Evolutionary conservation across 331 rosid genomes (phyloP).

Genomic region (Acacia pycnantha): DNA sequence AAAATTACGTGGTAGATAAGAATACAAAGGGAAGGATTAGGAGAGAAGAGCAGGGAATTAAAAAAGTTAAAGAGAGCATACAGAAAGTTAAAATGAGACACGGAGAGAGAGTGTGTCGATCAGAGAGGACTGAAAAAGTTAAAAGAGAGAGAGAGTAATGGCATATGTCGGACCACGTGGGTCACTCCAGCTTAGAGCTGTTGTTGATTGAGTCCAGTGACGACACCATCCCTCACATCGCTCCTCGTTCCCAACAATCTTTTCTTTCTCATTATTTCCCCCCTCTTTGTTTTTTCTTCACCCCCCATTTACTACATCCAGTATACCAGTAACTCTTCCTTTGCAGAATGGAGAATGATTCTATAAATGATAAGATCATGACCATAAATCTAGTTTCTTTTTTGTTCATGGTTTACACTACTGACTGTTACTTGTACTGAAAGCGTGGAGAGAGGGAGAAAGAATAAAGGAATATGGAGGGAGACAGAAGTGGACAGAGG

Average conservation of each 20-base stretch:
- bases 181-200: background rate
- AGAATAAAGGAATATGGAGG: background rate
- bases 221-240: constrained; percentile 1
- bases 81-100: background rate
- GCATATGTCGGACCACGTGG: constrained; percentile 9
- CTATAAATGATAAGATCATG: no score
- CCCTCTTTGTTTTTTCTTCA: no score
- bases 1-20: background rate
- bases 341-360: no score
- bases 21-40: background rate
- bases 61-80: background rate
- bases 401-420: no score
- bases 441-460: no score
- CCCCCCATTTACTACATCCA: no score
- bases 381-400: no score
- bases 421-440: background rate
- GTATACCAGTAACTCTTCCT: no score
- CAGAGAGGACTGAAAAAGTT: constrained; percentile 1
- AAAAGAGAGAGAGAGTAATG: background rate
- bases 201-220: background rate
- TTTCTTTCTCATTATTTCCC: background rate
- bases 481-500: background rate
- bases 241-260: constrained; percentile 1
- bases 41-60: background rate
- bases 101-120: background rate